Evolutionary conservation across 768 basidiomycete genomes (phyloP), one percentile per base, ranked within the genome.

Genomic region (Gloeostereum incarnatum): DNA sequence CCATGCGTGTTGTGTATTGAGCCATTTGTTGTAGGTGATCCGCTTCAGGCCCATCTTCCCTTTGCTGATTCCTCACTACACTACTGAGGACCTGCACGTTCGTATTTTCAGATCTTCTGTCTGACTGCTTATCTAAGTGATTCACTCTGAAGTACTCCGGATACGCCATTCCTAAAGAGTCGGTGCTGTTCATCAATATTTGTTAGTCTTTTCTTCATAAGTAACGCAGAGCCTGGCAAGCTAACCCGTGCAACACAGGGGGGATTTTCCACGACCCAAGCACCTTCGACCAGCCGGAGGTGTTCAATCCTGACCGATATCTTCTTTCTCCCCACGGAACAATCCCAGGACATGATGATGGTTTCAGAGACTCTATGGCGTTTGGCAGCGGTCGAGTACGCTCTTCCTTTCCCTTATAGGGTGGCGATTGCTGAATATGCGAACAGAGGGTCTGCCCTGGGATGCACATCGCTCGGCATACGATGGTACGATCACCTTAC

Each of bases 41-140:
- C 45, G 53, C 4, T 51, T 47, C 27, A 34, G 53, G 31, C 51
- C 53, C 29, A 23, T 49, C 10, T 36, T 40, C 3, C 51, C 51
- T 10, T 17, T 50, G 5, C 30, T 38, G 9, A 16, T 53, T n/a
- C 51, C 51, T n/a, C 49, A 53, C n/a, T n/a, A n/a, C n/a, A n/a
- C n/a, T n/a, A n/a, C n/a, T n/a, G n/a, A n/a, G n/a, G n/a, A n/a
- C n/a, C n/a, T n/a, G n/a, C n/a, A n/a, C n/a, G n/a, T n/a, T n/a
- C n/a, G n/a, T n/a, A n/a, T n/a, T n/a, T n/a, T n/a, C n/a, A n/a
- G n/a, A n/a, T n/a, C n/a, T n/a, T n/a, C 8, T 16, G 8, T 13
- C 11, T 35, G 30, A 13, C 38, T 16, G n/a, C n/a, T 32, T 7
- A 11, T 14, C 35, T 19, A 9, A 17, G 11, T 19, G 10, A 23